Percentiles rank a stretch among this genome's conserved stretches.
Evolutionary conservation across 208 protist genomes (phyloP).

Genomic region (Wallacemonas rigidus): DNA sequence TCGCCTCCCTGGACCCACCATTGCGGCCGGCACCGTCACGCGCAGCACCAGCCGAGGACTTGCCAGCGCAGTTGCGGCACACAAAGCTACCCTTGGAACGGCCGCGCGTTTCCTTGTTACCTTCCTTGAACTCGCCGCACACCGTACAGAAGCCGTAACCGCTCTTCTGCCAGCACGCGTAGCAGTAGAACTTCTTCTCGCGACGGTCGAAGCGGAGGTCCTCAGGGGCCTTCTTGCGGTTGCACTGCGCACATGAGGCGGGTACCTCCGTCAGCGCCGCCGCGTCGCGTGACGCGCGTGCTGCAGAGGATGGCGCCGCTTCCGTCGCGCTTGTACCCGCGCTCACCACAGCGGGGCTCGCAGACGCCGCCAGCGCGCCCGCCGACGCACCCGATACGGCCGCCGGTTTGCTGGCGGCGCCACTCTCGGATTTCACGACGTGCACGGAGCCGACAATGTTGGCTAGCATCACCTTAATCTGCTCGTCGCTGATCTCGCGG

Average conservation of each 20-base stretch:
- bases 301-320: constrained; percentile 3
- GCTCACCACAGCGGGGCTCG: background rate
- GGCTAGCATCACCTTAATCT: constrained; percentile 38
- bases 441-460: constrained; percentile 73
- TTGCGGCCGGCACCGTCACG: background rate
- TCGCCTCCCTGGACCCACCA: background rate
- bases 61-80: constrained; percentile 37
- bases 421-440: constrained; percentile 39
- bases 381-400: background rate
- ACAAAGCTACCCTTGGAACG: constrained; percentile 47
- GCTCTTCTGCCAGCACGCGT: constrained; percentile 69
- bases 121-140: constrained; percentile 70
- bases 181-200: constrained; percentile 70
- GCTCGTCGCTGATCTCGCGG: constrained; percentile 13
- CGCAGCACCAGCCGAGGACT: background rate
- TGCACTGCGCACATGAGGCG: constrained; percentile 57
- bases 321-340: background rate
- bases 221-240: constrained; percentile 47
- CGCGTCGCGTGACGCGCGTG: constrained; percentile 1
- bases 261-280: background rate
- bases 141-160: constrained; percentile 68
- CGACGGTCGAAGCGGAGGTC: constrained; percentile 64
- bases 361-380: background rate
- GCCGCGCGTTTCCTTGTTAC: constrained; percentile 43
- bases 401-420: background rate